phyloP scores from a whole-genome alignment of 495 filamentous ascomycete genomes.

The Xylaria curta region DNA sequence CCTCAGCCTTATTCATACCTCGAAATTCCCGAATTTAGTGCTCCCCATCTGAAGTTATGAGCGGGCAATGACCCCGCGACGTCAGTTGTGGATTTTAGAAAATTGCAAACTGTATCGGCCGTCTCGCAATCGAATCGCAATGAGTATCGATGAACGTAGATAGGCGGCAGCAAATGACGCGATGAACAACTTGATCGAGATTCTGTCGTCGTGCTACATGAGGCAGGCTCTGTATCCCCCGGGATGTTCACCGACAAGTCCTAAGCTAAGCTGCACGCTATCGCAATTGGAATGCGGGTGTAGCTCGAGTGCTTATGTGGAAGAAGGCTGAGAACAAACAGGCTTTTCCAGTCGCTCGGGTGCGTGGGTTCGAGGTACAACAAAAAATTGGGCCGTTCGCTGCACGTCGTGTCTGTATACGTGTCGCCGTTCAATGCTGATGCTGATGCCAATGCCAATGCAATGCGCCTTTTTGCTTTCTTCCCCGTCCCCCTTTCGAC shows the following conservation, averaged over 20 bases:
- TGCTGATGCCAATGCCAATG: neutral
- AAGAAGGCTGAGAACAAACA: conserved; percentile 7
- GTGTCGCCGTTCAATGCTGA: neutral
- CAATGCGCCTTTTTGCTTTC: neutral
- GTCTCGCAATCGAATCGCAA: conserved; percentile 6
- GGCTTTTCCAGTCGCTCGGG: neutral
- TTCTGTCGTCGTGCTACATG: neutral
- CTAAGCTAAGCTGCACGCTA: neutral
- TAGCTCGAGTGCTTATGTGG: neutral
- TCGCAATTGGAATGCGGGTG: neutral
- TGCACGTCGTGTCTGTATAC: conserved; percentile 9
- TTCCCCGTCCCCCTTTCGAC: conserved; percentile 17
- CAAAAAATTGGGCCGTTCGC: conserved; percentile 17
- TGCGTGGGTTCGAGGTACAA: conserved; percentile 9
- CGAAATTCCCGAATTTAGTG: conserved; percentile 87
- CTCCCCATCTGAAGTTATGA: conserved; percentile 57
- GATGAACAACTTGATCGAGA: conserved; percentile 5
- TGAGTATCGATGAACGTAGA: neutral
- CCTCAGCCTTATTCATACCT: conserved; percentile 62
- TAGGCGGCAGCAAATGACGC: neutral
- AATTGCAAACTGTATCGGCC: neutral
- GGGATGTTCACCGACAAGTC: neutral
- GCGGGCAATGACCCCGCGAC: conserved; percentile 38
- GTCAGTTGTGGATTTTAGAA: neutral
- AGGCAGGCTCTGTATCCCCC: neutral